A percentile compares a stretch with the other conserved stretches of the same genome.
phyloP scores from a whole-genome alignment of 306 rosid species.

The Neltuma alba region DNA sequence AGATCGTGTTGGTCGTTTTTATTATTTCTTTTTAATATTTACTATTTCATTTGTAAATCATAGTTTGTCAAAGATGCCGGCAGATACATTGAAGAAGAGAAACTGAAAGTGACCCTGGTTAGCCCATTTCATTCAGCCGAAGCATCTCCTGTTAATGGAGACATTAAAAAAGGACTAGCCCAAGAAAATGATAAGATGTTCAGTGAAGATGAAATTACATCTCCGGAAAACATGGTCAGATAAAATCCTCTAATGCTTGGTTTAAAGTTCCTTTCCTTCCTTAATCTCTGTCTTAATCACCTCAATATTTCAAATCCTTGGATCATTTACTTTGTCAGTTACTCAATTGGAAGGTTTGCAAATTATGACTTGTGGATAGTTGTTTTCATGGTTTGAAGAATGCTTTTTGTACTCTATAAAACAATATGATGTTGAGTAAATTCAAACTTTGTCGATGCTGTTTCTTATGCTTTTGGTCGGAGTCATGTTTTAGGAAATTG shows the following conservation, averaged over 20 bases:
- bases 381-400: conserved; percentile 26
- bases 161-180: conserved; percentile 46
- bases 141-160: conserved; percentile 60
- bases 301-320: conserved; percentile 35
- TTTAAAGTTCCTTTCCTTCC: conserved; percentile 30
- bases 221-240: conserved; percentile 54
- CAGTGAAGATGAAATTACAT: conserved; percentile 43
- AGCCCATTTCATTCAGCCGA: conserved; percentile 61
- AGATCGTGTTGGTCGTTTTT: conserved; percentile 7
- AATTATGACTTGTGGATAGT: conserved; percentile 25
- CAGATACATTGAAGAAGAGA: conserved; percentile 74
- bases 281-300: conserved; percentile 19
- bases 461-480: background rate
- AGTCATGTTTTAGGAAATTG: conserved; percentile 9
- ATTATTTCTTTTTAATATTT: conserved; percentile 30
- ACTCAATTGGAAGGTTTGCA: conserved; percentile 12
- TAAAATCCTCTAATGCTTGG: conserved; percentile 35
- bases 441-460: background rate
- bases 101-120: conserved; percentile 71
- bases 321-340: conserved; percentile 33
- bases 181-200: conserved; percentile 46
- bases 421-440: background rate
- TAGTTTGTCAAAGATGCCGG: conserved; percentile 79
- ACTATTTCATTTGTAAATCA: conserved; percentile 30
- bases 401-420: background rate